A percentile compares a stretch with the other conserved stretches of the same genome.
These are phyloP conservation scores for Dryadomyces sulphureus DNA, from an alignment of 2,329 filamentous ascomycete species.

Conservation along the genomic window DNA sequence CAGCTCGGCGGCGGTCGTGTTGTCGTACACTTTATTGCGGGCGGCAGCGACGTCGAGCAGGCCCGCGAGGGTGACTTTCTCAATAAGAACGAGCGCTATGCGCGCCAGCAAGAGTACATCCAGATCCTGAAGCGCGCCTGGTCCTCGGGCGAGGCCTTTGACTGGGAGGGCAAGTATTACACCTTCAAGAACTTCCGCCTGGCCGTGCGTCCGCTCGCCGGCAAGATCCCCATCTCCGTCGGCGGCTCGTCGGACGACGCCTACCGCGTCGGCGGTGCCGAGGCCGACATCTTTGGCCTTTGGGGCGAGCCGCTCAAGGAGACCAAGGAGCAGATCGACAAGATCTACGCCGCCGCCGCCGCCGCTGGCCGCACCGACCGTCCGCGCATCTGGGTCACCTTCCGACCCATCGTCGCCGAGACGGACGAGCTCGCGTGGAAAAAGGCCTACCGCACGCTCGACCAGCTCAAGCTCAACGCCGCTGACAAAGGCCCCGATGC, in stretches of 20 bases:
- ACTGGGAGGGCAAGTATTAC: conserved; percentile 46
- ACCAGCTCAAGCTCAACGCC: conserved; percentile 29
- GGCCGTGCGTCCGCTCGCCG: conserved; percentile 35
- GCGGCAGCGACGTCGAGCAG: conserved; percentile 45
- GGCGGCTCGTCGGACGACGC: conserved; percentile 44
- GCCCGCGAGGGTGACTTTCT: conserved; percentile 45
- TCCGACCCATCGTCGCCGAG: conserved; percentile 45
- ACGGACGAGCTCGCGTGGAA: conserved; percentile 48
- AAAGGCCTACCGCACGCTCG: conserved; percentile 42
- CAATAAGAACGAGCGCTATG: conserved; percentile 41
- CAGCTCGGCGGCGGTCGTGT: conserved; percentile 44
- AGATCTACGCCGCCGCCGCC: conserved; percentile 42
- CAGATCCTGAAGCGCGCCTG: conserved; percentile 43
- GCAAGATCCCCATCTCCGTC: conserved; percentile 41
- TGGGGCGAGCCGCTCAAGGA: conserved; percentile 51
- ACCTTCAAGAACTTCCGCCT: conserved; percentile 43
- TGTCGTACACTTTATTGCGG: conserved; percentile 45
- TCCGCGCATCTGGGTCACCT: conserved; percentile 49
- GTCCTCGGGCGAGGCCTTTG: conserved; percentile 40
- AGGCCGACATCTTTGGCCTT: conserved; percentile 48
- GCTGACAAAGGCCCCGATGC: not conserved
- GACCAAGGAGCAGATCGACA: conserved; percentile 46
- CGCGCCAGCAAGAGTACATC: conserved; percentile 45
- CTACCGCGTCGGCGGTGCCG: conserved; percentile 41
- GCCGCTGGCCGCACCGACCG: conserved; percentile 39